Conservation (phyloP, 179 eudicot genomes). For the Silene noctiflora region DNA sequence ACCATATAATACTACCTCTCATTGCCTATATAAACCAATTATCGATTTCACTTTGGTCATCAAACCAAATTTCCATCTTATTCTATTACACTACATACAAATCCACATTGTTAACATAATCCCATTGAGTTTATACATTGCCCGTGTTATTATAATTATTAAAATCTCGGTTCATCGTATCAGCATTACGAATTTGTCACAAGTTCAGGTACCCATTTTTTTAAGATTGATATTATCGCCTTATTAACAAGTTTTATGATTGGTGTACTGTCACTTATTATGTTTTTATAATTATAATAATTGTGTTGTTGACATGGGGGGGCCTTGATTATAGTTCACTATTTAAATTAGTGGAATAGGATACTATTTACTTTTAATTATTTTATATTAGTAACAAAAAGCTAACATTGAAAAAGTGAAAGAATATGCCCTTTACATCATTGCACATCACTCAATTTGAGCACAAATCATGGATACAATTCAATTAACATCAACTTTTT, state of each 20-base stretch:
- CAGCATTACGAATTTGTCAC: not conserved
- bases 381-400: too few relatives aligned
- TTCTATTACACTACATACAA: not conserved
- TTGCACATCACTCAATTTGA: not conserved
- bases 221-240: too few relatives aligned
- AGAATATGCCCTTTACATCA: slow-evolving; percentile 18
- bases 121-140: not conserved
- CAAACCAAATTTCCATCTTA: slow-evolving; percentile 14
- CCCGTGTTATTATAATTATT: not conserved
- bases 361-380: too few relatives aligned
- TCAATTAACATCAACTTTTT: slow-evolving; percentile 9
- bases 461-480: slow-evolving; percentile 16
- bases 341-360: too few relatives aligned
- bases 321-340: too few relatives aligned
- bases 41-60: not conserved
- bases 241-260: too few relatives aligned
- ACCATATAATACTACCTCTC: too few relatives aligned
- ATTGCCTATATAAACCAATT: slow-evolving; percentile 22
- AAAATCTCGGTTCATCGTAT: not conserved
- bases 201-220: not conserved
- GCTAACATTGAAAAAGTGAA: not conserved
- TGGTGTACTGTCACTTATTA: too few relatives aligned
- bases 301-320: too few relatives aligned
- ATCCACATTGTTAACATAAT: not conserved
- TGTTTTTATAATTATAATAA: too few relatives aligned